phyloP scores from a whole-genome alignment of 1,139 yeast species.

The Scheffersomyces parashehatae region DNA sequence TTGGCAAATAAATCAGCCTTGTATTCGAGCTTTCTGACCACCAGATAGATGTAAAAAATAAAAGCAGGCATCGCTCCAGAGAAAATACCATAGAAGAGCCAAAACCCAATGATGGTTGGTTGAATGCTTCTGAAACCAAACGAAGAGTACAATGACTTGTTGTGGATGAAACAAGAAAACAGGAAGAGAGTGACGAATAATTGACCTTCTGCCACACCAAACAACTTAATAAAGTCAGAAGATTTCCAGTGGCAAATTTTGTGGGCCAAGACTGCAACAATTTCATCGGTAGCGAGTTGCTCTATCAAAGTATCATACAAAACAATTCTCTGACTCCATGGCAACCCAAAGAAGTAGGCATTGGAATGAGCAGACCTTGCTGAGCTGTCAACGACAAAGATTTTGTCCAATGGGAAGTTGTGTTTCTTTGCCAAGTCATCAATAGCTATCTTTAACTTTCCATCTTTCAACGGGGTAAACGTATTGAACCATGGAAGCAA shows the following conservation, averaged over 20 bases:
- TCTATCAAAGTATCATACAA: not conserved
- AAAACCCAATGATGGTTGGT: slow-evolving; percentile 80
- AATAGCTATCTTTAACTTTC: not conserved
- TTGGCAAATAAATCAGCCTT: slow-evolving; percentile 91
- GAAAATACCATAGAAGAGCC: slow-evolving; percentile 70
- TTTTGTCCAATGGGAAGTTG: not conserved
- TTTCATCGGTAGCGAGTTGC: not conserved
- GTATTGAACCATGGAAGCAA: not conserved
- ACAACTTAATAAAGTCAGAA: not conserved
- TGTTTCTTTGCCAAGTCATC: not conserved
- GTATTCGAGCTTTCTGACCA: slow-evolving; percentile 84
- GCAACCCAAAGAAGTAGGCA: not conserved
- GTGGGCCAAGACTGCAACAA: not conserved
- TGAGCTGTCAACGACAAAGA: not conserved
- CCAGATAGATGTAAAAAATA: slow-evolving; percentile 64
- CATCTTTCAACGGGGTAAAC: not conserved
- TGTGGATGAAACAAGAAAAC: slow-evolving; percentile 11
- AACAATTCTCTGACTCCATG: not conserved
- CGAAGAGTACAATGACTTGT: slow-evolving; percentile 59
- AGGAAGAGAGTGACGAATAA: not conserved
- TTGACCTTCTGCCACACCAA: not conserved
- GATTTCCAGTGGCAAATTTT: not conserved
- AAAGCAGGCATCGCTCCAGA: slow-evolving; percentile 73
- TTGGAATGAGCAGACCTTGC: not conserved
- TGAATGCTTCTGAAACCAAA: slow-evolving; percentile 68